Evolutionary conservation across 768 basidiomycete species (phyloP).

Genomic region (Phlebiopsis flavidoalba): DNA sequence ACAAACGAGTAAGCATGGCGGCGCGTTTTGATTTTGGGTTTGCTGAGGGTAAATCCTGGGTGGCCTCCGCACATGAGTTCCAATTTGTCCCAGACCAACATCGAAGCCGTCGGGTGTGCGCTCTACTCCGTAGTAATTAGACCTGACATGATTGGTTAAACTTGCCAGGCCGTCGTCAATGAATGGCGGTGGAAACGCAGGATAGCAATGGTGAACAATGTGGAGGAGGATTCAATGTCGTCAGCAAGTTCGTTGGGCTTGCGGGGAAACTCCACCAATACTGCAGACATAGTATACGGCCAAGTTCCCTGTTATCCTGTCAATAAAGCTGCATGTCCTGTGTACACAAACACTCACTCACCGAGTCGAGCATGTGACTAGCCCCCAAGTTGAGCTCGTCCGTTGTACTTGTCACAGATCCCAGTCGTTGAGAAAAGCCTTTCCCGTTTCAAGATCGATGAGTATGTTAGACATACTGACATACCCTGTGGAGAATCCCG

Average conservation of each 20-base stretch:
- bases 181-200: background rate
- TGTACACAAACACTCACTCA: background rate
- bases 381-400: background rate
- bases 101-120: no score
- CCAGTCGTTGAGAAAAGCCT: conserved; percentile 7
- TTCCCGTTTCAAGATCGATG: conserved; percentile 2
- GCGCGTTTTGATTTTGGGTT: no score
- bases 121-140: no score
- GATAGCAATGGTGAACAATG: background rate
- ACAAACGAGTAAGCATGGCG: no score
- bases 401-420: conserved; percentile 3
- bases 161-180: no score
- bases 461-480: conserved; percentile 17
- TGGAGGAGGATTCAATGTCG: conserved; percentile 4
- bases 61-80: no score
- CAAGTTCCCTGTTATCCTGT: background rate
- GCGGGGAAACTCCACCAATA: background rate
- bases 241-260: conserved; percentile 7
- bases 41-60: no score
- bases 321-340: background rate
- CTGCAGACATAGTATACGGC: background rate
- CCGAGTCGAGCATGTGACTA: background rate
- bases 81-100: no score
- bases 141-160: no score
- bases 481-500: conserved; percentile 15